Evolutionary conservation across 305 asterid species (phyloP).

Genomic region (Nicotiana rustica): DNA sequence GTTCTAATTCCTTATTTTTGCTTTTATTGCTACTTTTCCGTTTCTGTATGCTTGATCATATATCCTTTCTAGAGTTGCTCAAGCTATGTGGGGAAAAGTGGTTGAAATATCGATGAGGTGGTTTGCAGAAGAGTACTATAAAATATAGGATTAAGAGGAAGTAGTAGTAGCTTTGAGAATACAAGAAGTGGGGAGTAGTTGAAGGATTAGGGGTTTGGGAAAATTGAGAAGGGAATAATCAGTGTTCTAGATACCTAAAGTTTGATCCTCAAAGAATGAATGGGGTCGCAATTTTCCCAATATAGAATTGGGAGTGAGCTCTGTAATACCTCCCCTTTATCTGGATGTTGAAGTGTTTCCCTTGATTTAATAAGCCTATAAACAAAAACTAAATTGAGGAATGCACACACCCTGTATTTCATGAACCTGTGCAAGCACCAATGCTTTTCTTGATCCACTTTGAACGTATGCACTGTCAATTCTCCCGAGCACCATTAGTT

Average conservation of each 20-base stretch:
- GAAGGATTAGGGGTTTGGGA: neutral
- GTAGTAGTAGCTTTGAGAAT: neutral
- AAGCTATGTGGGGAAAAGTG: neutral
- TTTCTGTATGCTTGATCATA: neutral
- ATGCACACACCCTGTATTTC: neutral
- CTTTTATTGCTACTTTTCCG: neutral
- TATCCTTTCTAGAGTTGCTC: slow-evolving; percentile 1
- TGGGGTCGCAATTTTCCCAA: neutral
- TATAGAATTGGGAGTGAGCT: neutral
- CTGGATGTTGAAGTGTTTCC: neutral
- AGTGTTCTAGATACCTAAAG: no score
- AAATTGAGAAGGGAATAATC: neutral
- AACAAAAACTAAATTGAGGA: neutral
- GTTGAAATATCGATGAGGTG: neutral
- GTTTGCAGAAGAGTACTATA: neutral
- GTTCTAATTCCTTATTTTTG: neutral
- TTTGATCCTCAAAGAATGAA: neutral
- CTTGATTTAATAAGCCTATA: no score
- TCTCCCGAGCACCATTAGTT: neutral
- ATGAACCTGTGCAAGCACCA: neutral
- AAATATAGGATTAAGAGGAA: neutral
- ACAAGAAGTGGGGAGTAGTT: neutral
- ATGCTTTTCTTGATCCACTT: neutral
- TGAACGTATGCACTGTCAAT: neutral
- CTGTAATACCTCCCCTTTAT: neutral